Percentiles rank a stretch among this genome's conserved stretches.
Conservation (phyloP, 2,329 filamentous ascomycete species). For the Aspergillus flavus region DNA sequence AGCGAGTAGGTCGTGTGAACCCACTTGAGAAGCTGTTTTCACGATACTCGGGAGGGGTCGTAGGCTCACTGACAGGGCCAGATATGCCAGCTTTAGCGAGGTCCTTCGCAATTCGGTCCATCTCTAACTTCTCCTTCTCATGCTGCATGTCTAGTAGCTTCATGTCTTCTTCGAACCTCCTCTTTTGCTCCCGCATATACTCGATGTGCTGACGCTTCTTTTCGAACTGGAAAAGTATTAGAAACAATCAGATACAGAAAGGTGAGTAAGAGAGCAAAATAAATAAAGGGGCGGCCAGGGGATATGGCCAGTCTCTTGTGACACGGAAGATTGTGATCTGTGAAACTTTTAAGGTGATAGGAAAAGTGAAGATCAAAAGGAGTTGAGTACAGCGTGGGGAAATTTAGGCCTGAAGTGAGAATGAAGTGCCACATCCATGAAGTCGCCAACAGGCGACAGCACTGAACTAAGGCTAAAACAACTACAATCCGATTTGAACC, state of each 20-base stretch:
- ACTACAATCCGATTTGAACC: background rate
- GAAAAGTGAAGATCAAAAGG: background rate
- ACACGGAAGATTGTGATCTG: background rate
- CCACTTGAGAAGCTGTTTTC: constrained; percentile 78
- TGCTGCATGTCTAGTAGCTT: constrained; percentile 85
- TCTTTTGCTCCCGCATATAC: constrained; percentile 82
- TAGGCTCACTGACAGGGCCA: constrained; percentile 89
- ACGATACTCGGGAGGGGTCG: constrained; percentile 90
- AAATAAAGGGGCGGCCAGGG: background rate
- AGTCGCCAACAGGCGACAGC: background rate
- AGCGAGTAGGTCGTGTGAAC: constrained; percentile 82
- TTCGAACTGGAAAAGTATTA: constrained; percentile 68
- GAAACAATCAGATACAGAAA: constrained; percentile 31
- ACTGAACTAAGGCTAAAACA: background rate
- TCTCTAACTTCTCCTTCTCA: constrained; percentile 78
- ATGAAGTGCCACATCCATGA: background rate
- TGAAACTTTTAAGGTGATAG: background rate
- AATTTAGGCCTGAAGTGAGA: background rate
- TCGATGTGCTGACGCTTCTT: constrained; percentile 95
- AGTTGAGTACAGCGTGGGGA: background rate
- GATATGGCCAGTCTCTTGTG: background rate
- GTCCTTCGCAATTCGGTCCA: constrained; percentile 82
- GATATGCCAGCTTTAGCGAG: constrained; percentile 61
- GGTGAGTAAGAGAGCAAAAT: constrained; percentile 7
- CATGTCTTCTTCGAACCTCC: constrained; percentile 90